These are phyloP conservation scores for Daedaleopsis sinensis DNA, from an alignment of 768 basidiomycete genomes.

Conservation along the genomic window DNA sequence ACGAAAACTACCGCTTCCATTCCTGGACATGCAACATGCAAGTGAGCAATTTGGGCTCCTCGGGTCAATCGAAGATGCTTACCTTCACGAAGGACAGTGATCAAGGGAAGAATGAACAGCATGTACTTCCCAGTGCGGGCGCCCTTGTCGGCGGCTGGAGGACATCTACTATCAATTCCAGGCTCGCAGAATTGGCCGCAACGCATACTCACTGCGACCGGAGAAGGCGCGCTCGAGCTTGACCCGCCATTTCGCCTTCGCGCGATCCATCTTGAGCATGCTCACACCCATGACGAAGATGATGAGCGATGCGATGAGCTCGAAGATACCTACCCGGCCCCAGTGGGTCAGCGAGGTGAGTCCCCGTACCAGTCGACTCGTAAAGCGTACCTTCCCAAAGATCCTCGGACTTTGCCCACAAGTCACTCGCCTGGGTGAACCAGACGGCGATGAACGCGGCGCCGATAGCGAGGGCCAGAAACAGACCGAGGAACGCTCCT, in stretches of 20 bases:
- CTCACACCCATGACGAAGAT: constrained; percentile 93
- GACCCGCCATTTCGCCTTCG: constrained; percentile 92
- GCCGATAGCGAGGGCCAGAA: constrained; percentile 81
- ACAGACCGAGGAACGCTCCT: constrained; percentile 75
- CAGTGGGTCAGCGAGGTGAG: neutral
- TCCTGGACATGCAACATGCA: constrained; percentile 45
- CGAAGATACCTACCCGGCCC: constrained; percentile 56
- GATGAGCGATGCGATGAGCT: constrained; percentile 73
- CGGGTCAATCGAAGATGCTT: neutral
- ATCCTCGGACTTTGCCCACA: constrained; percentile 84
- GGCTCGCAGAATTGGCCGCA: neutral
- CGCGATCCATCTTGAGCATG: constrained; percentile 94
- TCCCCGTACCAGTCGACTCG: constrained; percentile 11
- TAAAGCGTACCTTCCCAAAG: constrained; percentile 84
- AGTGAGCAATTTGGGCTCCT: neutral
- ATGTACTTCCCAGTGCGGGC: constrained; percentile 76
- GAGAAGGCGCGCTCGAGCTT: constrained; percentile 84
- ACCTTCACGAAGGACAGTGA: constrained; percentile 95
- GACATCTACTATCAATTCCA: neutral
- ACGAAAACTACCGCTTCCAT: constrained; percentile 94
- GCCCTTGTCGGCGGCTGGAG: constrained; percentile 47
- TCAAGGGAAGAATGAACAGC: constrained; percentile 85
- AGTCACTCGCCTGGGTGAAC: constrained; percentile 86
- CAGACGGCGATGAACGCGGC: constrained; percentile 93
- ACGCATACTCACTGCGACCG: constrained; percentile 46